Conservation (phyloP, 106 monocot species). For the Vanilla planifolia region DNA sequence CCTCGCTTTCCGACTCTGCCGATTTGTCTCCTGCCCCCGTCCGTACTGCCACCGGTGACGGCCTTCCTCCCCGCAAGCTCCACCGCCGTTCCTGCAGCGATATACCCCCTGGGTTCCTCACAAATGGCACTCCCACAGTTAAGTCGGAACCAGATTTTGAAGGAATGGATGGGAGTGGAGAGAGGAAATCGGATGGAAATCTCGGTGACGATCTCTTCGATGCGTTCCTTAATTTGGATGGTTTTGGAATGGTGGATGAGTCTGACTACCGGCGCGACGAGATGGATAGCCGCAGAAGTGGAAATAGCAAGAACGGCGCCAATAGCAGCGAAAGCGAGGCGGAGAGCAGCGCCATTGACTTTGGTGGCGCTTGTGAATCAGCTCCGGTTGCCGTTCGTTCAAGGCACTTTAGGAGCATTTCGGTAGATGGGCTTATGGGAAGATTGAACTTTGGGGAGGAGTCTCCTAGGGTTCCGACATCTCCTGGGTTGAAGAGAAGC, state of each 20-base stretch:
- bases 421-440: conserved; percentile 53
- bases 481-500: conserved; percentile 28
- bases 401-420: conserved; percentile 38
- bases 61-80: conserved; percentile 6
- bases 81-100: conserved; percentile 21
- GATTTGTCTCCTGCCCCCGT: not conserved
- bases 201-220: not conserved
- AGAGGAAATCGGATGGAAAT: not conserved
- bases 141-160: not conserved
- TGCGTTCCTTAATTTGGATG: not conserved
- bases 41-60: not conserved
- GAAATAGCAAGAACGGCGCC: not conserved
- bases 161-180: not conserved
- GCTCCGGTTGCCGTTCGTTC: not conserved
- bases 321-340: conserved; percentile 15
- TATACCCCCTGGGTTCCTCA: not conserved
- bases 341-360: conserved; percentile 11
- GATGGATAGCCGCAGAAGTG: not conserved
- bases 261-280: not conserved
- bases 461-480: not conserved
- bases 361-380: not conserved
- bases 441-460: conserved; percentile 18
- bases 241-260: not conserved
- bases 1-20: conserved; percentile 11
- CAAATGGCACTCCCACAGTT: not conserved